Percentiles rank a stretch among this genome's conserved stretches.
These are phyloP conservation scores for Tylopilus plumbeoviolaceoides DNA, from an alignment of 768 basidiomycete species.

Conservation along the genomic window DNA sequence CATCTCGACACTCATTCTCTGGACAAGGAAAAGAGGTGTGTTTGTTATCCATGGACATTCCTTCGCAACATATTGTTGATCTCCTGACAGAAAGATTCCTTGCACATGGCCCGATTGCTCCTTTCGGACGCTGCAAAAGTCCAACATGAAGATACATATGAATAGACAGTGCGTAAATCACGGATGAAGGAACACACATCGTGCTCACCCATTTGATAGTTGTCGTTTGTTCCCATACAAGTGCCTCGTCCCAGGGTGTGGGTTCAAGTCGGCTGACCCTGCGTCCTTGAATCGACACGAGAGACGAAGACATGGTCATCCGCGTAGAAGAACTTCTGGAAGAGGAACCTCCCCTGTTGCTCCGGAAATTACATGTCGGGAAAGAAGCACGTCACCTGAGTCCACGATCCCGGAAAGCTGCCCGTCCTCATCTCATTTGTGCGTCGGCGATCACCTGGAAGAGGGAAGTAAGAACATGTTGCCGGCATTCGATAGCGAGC, in stretches of 20 bases:
- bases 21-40: slow-evolving; percentile 26
- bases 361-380: neutral
- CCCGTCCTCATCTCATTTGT: neutral
- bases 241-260: neutral
- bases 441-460: neutral
- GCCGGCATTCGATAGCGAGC: neutral
- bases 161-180: slow-evolving; percentile 28
- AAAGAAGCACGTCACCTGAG: neutral
- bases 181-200: neutral
- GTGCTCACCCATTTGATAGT: slow-evolving; percentile 9
- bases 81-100: slow-evolving; percentile 17
- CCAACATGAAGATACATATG: slow-evolving; percentile 26
- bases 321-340: neutral
- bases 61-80: neutral
- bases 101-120: slow-evolving; percentile 23
- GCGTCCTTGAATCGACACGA: neutral
- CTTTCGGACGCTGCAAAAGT: slow-evolving; percentile 24
- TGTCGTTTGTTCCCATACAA: slow-evolving; percentile 4
- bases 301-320: slow-evolving; percentile 1
- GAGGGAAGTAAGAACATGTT: neutral
- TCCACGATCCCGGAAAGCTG: neutral
- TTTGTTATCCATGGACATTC: neutral
- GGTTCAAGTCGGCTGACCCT: neutral
- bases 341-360: too few relatives aligned
- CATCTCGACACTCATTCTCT: slow-evolving; percentile 25